phyloP scores from a whole-genome alignment of 2,329 filamentous ascomycete species.

The Raffaelea deltoideospora region DNA sequence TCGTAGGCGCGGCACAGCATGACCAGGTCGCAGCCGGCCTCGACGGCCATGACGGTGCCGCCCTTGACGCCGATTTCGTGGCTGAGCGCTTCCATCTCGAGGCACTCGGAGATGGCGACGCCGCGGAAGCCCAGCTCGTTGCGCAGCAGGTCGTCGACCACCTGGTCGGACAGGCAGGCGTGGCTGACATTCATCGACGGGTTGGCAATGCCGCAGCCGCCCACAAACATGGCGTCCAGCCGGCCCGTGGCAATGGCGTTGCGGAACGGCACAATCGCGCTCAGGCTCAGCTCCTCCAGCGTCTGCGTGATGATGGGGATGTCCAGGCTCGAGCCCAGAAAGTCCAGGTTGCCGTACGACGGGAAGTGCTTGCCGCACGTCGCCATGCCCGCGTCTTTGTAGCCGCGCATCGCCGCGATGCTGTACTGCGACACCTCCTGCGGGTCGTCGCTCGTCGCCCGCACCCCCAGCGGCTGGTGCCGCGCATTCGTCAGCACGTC shows the following conservation, averaged over 20 bases:
- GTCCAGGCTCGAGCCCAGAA: constrained; percentile 77
- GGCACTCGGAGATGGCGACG: constrained; percentile 85
- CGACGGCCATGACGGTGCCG: constrained; percentile 93
- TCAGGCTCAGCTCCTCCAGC: constrained; percentile 81
- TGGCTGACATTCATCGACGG: constrained; percentile 90
- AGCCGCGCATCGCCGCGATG: constrained; percentile 80
- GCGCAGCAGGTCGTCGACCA: constrained; percentile 80
- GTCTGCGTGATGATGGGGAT: constrained; percentile 95
- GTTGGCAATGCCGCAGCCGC: constrained; percentile 84
- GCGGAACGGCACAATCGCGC: constrained; percentile 78
- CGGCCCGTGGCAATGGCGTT: constrained; percentile 72
- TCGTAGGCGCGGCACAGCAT: constrained; percentile 78
- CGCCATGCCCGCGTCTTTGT: constrained; percentile 76
- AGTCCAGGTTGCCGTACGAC: constrained; percentile 89
- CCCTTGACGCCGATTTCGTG: constrained; percentile 96
- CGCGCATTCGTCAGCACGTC: constrained; percentile 89
- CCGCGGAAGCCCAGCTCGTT: constrained; percentile 80
- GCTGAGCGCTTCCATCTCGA: constrained; percentile 92
- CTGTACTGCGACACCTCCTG: constrained; percentile 90
- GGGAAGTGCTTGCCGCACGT: constrained; percentile 95
- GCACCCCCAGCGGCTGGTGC: constrained; percentile 79
- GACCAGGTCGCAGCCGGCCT: constrained; percentile 86
- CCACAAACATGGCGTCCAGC: constrained; percentile 89
- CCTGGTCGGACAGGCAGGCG: constrained; percentile 81
- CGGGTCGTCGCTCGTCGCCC: constrained; percentile 82